Evolutionary conservation across 1,139 yeast species (phyloP).

Genomic region (Blastobotrys proliferans): DNA sequence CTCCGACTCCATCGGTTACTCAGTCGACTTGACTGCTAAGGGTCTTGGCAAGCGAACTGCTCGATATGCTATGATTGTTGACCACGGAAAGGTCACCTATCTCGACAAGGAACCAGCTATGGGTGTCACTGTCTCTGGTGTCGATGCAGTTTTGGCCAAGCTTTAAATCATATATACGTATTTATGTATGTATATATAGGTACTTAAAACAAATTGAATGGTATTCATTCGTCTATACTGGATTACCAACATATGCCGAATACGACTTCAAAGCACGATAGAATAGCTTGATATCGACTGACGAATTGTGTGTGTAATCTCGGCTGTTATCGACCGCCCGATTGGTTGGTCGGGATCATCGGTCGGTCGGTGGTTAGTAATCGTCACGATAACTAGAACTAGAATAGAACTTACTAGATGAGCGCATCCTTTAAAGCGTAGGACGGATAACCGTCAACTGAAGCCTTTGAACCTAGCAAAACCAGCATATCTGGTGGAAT

Average conservation of each 20-base stretch:
- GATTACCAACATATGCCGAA: constrained; percentile 1
- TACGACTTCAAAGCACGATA: constrained; percentile 10
- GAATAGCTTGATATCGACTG: constrained; percentile 9
- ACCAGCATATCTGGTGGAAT: constrained; percentile 17
- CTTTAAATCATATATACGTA: constrained; percentile 31
- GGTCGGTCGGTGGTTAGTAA: no score
- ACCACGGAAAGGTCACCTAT: constrained; percentile 60
- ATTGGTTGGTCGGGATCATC: no score
- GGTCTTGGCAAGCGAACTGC: constrained; percentile 66
- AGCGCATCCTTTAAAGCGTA: constrained; percentile 17
- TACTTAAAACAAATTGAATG: neutral
- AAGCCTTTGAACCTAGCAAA: constrained; percentile 15
- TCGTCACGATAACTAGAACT: no score
- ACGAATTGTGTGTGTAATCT: constrained; percentile 9
- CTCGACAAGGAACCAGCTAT: constrained; percentile 60
- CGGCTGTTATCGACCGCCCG: constrained; percentile 9
- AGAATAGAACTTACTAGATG: constrained; percentile 6
- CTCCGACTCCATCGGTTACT: constrained; percentile 58
- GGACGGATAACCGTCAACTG: constrained; percentile 18
- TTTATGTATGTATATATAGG: constrained; percentile 5
- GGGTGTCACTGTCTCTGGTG: constrained; percentile 62
- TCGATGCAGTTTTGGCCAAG: constrained; percentile 47
- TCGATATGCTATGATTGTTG: constrained; percentile 68
- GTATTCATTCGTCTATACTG: neutral
- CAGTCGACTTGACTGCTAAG: constrained; percentile 49